These are phyloP conservation scores for Cytospora piceicola DNA, from an alignment of 2,329 filamentous ascomycete genomes.

Conservation along the genomic window DNA sequence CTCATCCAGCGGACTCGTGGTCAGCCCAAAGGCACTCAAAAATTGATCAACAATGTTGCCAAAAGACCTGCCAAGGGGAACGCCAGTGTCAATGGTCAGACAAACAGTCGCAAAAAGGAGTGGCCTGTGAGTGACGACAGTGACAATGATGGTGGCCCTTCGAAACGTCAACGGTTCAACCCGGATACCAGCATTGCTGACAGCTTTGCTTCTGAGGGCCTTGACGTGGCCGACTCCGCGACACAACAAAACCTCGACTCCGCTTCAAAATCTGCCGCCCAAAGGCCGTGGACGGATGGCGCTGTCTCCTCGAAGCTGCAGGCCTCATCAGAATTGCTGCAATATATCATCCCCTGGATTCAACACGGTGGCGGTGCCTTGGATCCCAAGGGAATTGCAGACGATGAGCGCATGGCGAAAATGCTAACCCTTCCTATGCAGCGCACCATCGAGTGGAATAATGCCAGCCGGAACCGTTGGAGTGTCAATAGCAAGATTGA, in stretches of 20 bases:
- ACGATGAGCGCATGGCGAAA: neutral
- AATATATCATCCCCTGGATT: slow-evolving; percentile 10
- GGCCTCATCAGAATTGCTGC: neutral
- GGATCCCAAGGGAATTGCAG: neutral
- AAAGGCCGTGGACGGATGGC: neutral
- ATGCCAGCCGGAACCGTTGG: neutral
- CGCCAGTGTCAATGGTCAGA: neutral
- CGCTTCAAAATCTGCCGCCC: neutral
- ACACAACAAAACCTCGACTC: neutral
- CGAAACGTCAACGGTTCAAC: neutral
- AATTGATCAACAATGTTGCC: neutral
- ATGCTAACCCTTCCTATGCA: slow-evolving; percentile 3
- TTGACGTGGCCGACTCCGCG: neutral
- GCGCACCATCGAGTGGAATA: slow-evolving; percentile 19
- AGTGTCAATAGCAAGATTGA: slow-evolving; percentile 6
- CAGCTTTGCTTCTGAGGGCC: neutral
- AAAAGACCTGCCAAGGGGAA: neutral
- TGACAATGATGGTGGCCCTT: neutral
- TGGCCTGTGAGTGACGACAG: neutral
- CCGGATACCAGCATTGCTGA: neutral
- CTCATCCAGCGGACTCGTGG: neutral
- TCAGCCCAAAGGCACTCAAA: neutral
- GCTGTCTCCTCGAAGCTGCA: neutral
- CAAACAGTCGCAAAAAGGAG: neutral
- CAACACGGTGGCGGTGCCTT: neutral